phyloP scores from a whole-genome alignment of 2,329 filamentous ascomycete species.

The Colletotrichum euphorbiae region DNA sequence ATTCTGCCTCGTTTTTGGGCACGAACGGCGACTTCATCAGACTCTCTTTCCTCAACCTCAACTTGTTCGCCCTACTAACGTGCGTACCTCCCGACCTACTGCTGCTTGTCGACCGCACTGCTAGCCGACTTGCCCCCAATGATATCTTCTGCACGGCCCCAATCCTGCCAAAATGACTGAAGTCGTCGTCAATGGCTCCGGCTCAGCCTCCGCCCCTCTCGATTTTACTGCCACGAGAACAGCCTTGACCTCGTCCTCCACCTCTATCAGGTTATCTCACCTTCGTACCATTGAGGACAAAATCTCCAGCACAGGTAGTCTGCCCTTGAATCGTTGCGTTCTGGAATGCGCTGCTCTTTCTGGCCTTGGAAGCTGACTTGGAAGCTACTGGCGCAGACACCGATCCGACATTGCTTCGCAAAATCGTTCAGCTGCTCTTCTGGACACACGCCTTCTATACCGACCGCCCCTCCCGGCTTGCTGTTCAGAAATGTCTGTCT shows the following conservation, averaged over 20 bases:
- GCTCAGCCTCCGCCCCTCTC: slow-evolving; percentile 53
- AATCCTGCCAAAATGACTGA: slow-evolving; percentile 61
- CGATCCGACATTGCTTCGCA: slow-evolving; percentile 60
- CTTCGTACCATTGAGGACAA: slow-evolving; percentile 68
- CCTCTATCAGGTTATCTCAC: slow-evolving; percentile 64
- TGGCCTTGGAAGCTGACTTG: slow-evolving; percentile 23
- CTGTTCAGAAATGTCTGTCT: slow-evolving; percentile 83
- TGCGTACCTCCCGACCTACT: neutral
- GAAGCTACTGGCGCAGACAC: slow-evolving; percentile 52
- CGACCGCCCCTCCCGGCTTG: slow-evolving; percentile 85
- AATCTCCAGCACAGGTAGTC: slow-evolving; percentile 65
- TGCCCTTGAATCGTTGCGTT: slow-evolving; percentile 38
- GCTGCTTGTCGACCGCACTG: slow-evolving; percentile 27
- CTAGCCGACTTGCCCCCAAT: slow-evolving; percentile 37
- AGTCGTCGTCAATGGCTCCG: slow-evolving; percentile 53
- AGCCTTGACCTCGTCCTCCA: slow-evolving; percentile 72
- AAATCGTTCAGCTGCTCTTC: slow-evolving; percentile 80
- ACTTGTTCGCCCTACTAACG: neutral
- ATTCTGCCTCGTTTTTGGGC: slow-evolving; percentile 11
- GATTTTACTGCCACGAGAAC: slow-evolving; percentile 63
- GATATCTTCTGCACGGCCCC: slow-evolving; percentile 30
- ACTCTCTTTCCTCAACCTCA: neutral
- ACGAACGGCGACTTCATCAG: slow-evolving; percentile 11
- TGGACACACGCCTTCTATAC: slow-evolving; percentile 88
- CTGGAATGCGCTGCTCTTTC: neutral